Evolutionary conservation across 1,284 basidiomycete genomes (phyloP).

Genomic region (Trichosporon asahii): DNA sequence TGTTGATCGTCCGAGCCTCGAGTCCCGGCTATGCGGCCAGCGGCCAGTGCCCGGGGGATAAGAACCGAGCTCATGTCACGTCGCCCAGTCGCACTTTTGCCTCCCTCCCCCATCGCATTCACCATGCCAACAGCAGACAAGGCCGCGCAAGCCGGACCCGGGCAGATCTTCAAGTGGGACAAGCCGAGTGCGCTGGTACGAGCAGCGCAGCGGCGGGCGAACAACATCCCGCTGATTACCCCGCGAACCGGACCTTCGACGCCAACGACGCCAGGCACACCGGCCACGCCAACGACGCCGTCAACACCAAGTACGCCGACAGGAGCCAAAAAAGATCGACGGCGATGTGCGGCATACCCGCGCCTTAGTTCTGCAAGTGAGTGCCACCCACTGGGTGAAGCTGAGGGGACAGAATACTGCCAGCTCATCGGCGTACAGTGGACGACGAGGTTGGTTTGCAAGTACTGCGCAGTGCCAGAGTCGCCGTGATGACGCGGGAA

Average conservation of each 20-base stretch:
- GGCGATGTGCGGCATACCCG: not conserved
- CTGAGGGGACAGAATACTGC: conserved; percentile 4
- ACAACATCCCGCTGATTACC: not conserved
- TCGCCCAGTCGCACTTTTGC: not conserved
- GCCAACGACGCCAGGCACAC: not conserved
- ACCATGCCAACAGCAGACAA: not conserved
- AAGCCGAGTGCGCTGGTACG: not conserved
- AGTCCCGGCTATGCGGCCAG: not conserved
- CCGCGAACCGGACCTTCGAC: not conserved
- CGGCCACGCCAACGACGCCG: not conserved
- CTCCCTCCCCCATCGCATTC: not conserved
- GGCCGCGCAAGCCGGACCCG: not conserved
- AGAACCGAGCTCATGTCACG: conserved; percentile 1
- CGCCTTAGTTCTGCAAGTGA: not conserved
- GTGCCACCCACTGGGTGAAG: not conserved
- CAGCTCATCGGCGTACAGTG: not conserved
- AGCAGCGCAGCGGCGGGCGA: not conserved
- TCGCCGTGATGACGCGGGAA: not conserved
- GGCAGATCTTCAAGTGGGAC: conserved; percentile 1
- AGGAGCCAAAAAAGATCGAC: not conserved
- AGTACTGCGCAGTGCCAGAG: not conserved
- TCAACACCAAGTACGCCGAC: not conserved
- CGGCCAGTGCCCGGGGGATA: not conserved
- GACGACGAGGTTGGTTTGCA: conserved; percentile 4
- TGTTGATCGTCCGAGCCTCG: not conserved